These are phyloP conservation scores for Aspergillus novoparasiticus DNA, from an alignment of 2,329 filamentous ascomycete species.

Conservation along the genomic window DNA sequence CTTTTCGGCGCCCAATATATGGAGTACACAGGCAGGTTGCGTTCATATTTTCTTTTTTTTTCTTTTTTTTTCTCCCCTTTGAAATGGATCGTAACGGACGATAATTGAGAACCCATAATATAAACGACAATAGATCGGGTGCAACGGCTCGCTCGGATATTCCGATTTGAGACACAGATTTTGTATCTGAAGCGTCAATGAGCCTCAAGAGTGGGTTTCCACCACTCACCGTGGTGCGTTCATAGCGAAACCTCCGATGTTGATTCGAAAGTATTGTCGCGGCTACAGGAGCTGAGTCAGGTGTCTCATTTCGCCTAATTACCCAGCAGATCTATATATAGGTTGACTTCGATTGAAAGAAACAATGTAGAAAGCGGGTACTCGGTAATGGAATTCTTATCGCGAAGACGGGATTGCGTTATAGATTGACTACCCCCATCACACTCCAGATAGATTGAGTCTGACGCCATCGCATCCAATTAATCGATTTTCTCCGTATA, in stretches of 20 bases:
- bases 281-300: slow-evolving; percentile 5
- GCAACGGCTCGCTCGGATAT: not conserved
- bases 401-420: not conserved
- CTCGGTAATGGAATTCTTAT: slow-evolving; percentile 1
- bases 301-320: not conserved
- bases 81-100: not conserved
- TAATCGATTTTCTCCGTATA: not conserved
- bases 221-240: not conserved
- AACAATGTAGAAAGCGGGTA: not conserved
- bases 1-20: not conserved
- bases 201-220: not conserved
- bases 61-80: not conserved
- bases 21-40: too few relatives aligned
- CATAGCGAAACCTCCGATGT: not conserved
- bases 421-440: not conserved
- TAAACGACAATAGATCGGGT: not conserved
- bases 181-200: not conserved
- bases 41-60: not conserved
- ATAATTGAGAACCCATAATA: not conserved
- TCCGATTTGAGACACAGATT: not conserved
- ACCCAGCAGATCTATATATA: not conserved
- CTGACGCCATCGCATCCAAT: not conserved
- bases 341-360: not conserved
- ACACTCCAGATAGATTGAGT: not conserved
- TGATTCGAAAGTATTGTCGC: not conserved